Base-by-base conservation (phyloP, 2,329 filamentous ascomycete species). In the Pseudogymnoascus sp. region DNA sequence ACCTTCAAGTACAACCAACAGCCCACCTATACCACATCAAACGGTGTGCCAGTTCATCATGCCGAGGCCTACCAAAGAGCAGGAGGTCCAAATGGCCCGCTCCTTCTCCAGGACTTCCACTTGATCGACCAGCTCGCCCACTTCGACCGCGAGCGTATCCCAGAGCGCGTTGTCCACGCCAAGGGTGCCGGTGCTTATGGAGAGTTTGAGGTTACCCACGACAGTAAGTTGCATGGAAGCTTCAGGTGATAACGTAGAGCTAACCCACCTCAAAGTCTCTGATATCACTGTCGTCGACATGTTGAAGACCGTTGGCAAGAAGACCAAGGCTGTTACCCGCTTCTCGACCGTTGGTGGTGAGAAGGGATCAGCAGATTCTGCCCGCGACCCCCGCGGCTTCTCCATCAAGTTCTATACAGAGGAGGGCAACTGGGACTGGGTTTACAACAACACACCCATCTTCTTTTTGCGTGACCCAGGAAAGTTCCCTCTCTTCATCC, bases 401-500 rank as follows among this genome's bases (percentile, higher is more conserved):
- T 80, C 86, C 10, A 77, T 88, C 70, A 90, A 90, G 76, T 87
- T 90, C 76, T 83, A 87, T 64, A 90, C 87, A 0, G 81, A 86
- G 7, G 83, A 90, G 71, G 87, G 87, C 59, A 90, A 77, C 72
- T 89, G 83, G 82, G 88, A 91, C 72, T 85, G 86, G 80, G 87
- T 90, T 24, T 87, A 83, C 73, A 90, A 89, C 77, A 91, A 91
- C 76, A 91, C 87, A 0, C 88, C 88, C 1, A 80, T 91, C 26
- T 92, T 92, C 80, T 91, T 92, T 79, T 70, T 91, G 24, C 81
- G 88, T 47, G 89, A 91, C 68, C 87, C 88, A 2, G 81, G 82
- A 70, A 90, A 91, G 73, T 91, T 90, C 76, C 88, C 88, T 37
- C 77, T 86, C 71, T 87, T 91, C 75, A 90, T 90, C 66, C 88